A percentile compares a stretch with the other conserved stretches of the same genome.
These are phyloP conservation scores for Fraxinus greggii DNA, from an alignment of 305 asterid species.

Conservation along the genomic window DNA sequence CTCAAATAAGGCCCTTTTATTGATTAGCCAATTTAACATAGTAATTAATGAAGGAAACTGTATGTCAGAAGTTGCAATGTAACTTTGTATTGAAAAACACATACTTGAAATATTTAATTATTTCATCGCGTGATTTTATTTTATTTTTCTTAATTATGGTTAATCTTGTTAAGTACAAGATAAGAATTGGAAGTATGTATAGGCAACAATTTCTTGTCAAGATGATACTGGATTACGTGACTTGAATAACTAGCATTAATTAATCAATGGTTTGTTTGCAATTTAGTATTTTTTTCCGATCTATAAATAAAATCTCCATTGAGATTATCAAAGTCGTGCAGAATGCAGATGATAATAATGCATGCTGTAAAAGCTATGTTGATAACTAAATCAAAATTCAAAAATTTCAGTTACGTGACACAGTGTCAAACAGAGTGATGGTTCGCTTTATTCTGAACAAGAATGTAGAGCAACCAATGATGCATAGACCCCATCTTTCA, in stretches of 20 bases:
- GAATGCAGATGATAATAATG: not conserved
- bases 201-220: not conserved
- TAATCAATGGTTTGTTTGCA: not conserved
- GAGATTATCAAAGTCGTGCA: not conserved
- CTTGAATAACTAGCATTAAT: too few species aligned
- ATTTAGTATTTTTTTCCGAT: not conserved
- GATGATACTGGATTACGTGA: too few species aligned
- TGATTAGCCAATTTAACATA: not conserved
- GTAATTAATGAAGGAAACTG: too few species aligned
- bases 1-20: not conserved
- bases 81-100: too few species aligned
- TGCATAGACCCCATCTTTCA: constrained; percentile 28
- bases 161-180: not conserved
- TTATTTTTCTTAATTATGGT: not conserved
- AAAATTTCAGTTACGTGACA: not conserved
- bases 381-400: not conserved
- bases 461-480: not conserved
- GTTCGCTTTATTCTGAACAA: not conserved
- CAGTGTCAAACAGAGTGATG: not conserved
- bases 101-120: too few species aligned
- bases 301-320: not conserved
- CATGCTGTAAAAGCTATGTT: not conserved
- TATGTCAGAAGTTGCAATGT: too few species aligned
- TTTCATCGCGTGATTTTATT: not conserved
- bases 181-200: not conserved